phyloP scores from a whole-genome alignment of 2,329 filamentous ascomycete species.

The Rosellinia necatrix region DNA sequence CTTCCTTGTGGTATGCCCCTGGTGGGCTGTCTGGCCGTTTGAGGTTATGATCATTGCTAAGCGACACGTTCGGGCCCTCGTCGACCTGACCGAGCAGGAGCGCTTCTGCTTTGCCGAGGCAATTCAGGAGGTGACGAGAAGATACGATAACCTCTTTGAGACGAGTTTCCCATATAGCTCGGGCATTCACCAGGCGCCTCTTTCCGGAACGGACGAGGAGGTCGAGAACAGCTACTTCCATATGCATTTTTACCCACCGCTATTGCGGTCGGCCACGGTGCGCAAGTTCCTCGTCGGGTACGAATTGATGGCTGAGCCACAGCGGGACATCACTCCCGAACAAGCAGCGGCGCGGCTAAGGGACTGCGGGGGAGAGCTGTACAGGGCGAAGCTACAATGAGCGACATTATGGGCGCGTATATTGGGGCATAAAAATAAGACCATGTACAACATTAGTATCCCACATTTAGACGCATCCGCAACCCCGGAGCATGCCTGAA shows the following conservation, averaged over 20 bases:
- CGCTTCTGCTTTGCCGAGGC: conserved; percentile 77
- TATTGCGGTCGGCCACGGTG: conserved; percentile 89
- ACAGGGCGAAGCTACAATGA: conserved; percentile 66
- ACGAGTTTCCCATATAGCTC: conserved; percentile 97
- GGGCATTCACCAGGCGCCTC: conserved; percentile 91
- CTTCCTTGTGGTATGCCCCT: conserved; percentile 89
- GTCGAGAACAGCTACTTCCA: conserved; percentile 89
- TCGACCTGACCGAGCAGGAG: conserved; percentile 78
- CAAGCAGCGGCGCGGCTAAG: conserved; percentile 83
- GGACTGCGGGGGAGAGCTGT: conserved; percentile 78
- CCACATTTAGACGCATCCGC: not conserved
- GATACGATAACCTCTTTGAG: conserved; percentile 97
- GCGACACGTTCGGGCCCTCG: conserved; percentile 79
- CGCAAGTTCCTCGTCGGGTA: conserved; percentile 97
- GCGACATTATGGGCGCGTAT: conserved; percentile 1
- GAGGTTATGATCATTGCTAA: conserved; percentile 90
- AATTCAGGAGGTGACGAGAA: conserved; percentile 83
- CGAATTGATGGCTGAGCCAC: conserved; percentile 96
- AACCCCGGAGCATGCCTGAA: not conserved
- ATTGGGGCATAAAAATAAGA: not conserved
- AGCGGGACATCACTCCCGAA: conserved; percentile 96
- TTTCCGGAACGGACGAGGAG: conserved; percentile 81
- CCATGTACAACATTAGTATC: conserved; percentile 1
- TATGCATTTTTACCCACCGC: conserved; percentile 95
- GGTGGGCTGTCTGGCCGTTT: conserved; percentile 98